Evolutionary conservation across 352 stramenopile genomes (phyloP), one percentile per base, ranked within the genome.

Genomic region (Halophytophthora batemanensis): DNA sequence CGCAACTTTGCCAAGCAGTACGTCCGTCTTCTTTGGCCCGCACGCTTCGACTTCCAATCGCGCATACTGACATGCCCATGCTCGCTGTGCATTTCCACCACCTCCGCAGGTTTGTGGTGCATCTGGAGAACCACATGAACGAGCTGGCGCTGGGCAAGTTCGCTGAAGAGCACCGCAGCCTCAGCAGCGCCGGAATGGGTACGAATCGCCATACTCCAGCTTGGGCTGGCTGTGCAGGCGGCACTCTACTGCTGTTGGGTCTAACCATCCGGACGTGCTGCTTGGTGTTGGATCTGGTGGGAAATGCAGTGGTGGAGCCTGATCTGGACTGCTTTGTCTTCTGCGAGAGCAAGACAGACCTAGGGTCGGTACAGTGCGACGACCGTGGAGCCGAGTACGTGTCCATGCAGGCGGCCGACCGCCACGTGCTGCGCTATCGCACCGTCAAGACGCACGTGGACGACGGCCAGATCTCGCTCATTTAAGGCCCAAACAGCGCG

Each of bases 261-360:
- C 29, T 28, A 22, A 28, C 17, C 10, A 21, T 46, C 25, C 41
- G 23, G 13, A 12, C 12, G 7, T 19, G 15, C 14, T 18, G 11
- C 40, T 21, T 46, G 5, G 13, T 37, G 25, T 28, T 15, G 35
- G 18, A 45, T 47, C 38, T 64, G 39, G 45, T 29, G 29, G 35
- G 17, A 6, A 17, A 15, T 43, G n/a, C 36, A 93, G 82, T 90
- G 6, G n/a, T 71, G 1, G 56, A 86, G 44, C 83, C 83, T 2
- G 74, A 92, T 57, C 44, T 94, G 21, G 79, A 94, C 46, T 63
- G 59, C 28, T 94, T 94, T 53, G 83, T 94, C 25, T 91, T 94
- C 45, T 91, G 81, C 50, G 71, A 91, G 59, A 86, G 77, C 53
- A 80, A 78, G 37, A 55, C 57, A 13, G 64, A 70, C 13, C 64